These are phyloP conservation scores for Aspergillus costaricaensis DNA, from an alignment of 2,329 filamentous ascomycete genomes.

Conservation along the genomic window DNA sequence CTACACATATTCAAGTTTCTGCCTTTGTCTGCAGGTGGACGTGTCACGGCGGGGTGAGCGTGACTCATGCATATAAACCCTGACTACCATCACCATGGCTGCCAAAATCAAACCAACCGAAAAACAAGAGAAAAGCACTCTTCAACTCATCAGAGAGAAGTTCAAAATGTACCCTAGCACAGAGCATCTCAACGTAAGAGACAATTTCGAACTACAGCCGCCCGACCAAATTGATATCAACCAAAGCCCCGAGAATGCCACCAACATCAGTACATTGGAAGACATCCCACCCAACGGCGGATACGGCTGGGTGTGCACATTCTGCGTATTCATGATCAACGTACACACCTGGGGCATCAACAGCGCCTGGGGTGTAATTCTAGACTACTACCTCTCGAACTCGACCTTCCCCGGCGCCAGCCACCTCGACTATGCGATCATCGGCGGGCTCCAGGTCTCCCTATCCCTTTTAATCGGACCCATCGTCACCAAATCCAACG, in stretches of 20 bases:
- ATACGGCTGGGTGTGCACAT: constrained; percentile 36
- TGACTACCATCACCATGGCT: too few relatives aligned
- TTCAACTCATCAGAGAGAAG: too few relatives aligned
- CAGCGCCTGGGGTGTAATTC: constrained; percentile 46
- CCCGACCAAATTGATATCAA: background rate
- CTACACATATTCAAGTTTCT: too few relatives aligned
- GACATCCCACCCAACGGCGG: constrained; percentile 28
- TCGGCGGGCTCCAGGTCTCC: constrained; percentile 33
- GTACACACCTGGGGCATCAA: constrained; percentile 36
- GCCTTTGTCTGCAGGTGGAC: too few relatives aligned
- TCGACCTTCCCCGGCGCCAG: constrained; percentile 28
- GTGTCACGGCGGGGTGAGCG: too few relatives aligned
- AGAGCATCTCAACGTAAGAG: background rate
- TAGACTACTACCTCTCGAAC: constrained; percentile 43
- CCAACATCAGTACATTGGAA: constrained; percentile 10
- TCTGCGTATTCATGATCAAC: constrained; percentile 32
- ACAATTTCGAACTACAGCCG: background rate
- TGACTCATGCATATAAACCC: too few relatives aligned
- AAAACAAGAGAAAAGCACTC: too few relatives aligned
- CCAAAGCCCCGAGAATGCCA: background rate
- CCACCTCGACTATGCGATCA: constrained; percentile 33
- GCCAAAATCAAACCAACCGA: too few relatives aligned
- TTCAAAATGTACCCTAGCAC: background rate
- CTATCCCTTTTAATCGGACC: constrained; percentile 30
- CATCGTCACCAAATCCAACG: background rate